Evolutionary conservation across 176 grass and related monocot species (phyloP).

Genomic region (Elaeis guineensis): DNA sequence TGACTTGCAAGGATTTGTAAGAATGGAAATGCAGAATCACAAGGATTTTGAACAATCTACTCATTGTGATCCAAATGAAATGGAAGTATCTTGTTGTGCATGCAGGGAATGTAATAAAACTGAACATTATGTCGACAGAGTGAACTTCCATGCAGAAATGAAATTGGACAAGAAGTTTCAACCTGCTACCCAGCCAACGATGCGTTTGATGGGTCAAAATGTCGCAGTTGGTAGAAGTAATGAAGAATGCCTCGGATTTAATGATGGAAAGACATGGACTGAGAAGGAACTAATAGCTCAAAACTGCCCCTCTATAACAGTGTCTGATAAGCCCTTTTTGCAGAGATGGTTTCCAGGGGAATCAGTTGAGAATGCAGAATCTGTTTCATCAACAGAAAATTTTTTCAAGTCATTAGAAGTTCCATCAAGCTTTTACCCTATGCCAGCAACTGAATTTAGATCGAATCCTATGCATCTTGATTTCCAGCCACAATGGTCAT

Average conservation of each 20-base stretch:
- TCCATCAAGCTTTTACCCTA: no score
- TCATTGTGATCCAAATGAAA: conserved; percentile 1
- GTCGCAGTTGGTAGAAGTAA: conserved; percentile 28
- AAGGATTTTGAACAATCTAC: no score
- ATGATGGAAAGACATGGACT: conserved; percentile 7
- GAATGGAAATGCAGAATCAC: neutral
- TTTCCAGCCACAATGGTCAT: no score
- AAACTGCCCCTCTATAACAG: neutral
- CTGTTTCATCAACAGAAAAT: neutral
- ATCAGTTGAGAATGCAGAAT: conserved; percentile 24
- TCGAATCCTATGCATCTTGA: no score
- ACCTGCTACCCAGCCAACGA: conserved; percentile 23
- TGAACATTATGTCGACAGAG: neutral
- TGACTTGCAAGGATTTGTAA: conserved; percentile 7
- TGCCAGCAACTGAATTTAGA: no score
- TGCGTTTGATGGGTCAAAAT: conserved; percentile 67
- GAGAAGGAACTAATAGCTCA: conserved; percentile 8
- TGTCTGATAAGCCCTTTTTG: neutral
- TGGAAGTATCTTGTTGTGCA: conserved; percentile 8
- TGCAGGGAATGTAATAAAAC: conserved; percentile 22
- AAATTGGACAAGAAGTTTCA: conserved; percentile 8
- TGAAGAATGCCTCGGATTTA: conserved; percentile 11
- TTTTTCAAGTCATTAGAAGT: no score
- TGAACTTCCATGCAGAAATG: conserved; percentile 22
- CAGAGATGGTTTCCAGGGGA: conserved; percentile 18